Evolutionary conservation across 768 basidiomycete species (phyloP).

Genomic region (Nidula microcarpa): DNA sequence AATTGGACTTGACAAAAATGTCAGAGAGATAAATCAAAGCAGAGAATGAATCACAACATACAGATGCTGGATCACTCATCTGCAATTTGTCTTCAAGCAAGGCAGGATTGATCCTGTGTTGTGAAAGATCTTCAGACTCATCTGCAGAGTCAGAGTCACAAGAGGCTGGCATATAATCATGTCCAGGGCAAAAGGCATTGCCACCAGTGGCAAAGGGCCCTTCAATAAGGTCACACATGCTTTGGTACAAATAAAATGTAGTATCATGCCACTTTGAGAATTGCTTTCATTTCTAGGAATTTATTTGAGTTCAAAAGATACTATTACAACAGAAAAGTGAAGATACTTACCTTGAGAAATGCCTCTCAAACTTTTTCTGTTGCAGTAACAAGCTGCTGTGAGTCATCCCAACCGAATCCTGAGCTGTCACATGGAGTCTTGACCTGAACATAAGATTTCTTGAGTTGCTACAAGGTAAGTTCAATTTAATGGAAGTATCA

Average conservation of each 20-base stretch:
- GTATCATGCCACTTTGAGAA: constrained; percentile 16
- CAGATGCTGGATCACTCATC: neutral
- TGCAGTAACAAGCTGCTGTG: constrained; percentile 17
- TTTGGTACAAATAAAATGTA: constrained; percentile 15
- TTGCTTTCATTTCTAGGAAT: constrained; percentile 8
- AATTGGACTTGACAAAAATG: too few species aligned
- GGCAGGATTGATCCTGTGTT: neutral
- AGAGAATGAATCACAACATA: too few species aligned
- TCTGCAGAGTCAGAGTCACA: neutral
- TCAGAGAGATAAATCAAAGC: too few species aligned
- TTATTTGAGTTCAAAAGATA: constrained; percentile 1
- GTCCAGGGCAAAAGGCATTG: constrained; percentile 6
- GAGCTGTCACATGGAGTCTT: constrained; percentile 12
- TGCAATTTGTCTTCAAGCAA: neutral
- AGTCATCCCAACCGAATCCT: constrained; percentile 25
- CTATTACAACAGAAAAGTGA: constrained; percentile 1
- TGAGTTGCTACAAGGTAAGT: too few species aligned
- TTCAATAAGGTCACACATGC: constrained; percentile 9
- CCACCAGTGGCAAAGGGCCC: constrained; percentile 10
- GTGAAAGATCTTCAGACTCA: neutral
- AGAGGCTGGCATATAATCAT: neutral
- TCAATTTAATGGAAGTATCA: too few species aligned
- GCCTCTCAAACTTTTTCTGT: constrained; percentile 18
- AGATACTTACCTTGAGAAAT: constrained; percentile 10
- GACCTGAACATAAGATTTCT: constrained; percentile 15